Evolutionary conservation across 345 rosid genomes (phyloP).

Genomic region (Physaria fendleri): DNA sequence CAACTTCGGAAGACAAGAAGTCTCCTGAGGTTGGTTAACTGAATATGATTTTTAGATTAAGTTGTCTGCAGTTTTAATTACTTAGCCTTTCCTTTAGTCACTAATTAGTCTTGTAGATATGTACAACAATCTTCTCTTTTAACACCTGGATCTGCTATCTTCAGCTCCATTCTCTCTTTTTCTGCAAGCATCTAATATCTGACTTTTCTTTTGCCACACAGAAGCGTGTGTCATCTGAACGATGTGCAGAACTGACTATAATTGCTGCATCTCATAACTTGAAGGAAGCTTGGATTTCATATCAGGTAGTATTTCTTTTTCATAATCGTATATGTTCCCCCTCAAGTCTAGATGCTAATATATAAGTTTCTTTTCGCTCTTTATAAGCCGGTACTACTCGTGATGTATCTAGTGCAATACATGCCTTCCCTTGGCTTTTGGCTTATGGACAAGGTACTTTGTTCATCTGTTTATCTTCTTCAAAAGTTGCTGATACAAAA

Average conservation of each 20-base stretch:
- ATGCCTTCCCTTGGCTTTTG: constrained; percentile 79
- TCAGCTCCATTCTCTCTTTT: not conserved
- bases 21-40: constrained; percentile 44
- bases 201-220: constrained; percentile 25
- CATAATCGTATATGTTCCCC: not conserved
- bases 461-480: not conserved
- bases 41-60: not conserved
- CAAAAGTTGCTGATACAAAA: not conserved
- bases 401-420: constrained; percentile 88
- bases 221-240: constrained; percentile 76
- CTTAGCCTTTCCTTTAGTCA: not conserved
- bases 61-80: not conserved
- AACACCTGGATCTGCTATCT: not conserved
- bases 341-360: not conserved
- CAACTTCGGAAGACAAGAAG: constrained; percentile 40
- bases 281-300: constrained; percentile 95
- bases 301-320: constrained; percentile 58
- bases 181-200: not conserved
- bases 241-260: constrained; percentile 81
- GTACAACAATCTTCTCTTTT: not conserved
- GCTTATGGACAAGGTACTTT: constrained; percentile 92
- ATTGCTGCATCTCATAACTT: constrained; percentile 74
- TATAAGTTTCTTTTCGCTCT: not conserved
- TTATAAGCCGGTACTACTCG: constrained; percentile 82
- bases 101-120: not conserved